A percentile compares a stretch with the other conserved stretches of the same genome.
Evolutionary conservation across 2,329 filamentous ascomycete species (phyloP).

Genomic region (Fusarium sp.): DNA sequence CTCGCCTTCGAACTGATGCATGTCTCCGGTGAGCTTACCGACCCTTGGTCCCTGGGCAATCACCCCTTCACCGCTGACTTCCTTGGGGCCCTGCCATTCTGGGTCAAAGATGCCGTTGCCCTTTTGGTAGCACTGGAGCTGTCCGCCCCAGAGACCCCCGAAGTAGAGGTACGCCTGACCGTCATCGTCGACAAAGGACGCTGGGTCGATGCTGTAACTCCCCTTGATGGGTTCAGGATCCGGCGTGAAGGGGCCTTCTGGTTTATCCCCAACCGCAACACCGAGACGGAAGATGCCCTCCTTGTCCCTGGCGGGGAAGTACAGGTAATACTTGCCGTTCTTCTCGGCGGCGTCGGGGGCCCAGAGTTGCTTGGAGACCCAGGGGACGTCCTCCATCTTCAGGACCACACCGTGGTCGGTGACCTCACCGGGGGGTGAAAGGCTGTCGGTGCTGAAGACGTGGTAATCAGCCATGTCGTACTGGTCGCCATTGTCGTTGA

Average conservation of each 20-base stretch:
- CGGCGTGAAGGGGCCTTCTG: conserved; percentile 77
- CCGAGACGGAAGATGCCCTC: conserved; percentile 79
- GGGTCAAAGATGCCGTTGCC: conserved; percentile 67
- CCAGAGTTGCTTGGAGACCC: conserved; percentile 85
- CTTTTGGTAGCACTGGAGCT: conserved; percentile 79
- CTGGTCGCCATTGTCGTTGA: conserved; percentile 88
- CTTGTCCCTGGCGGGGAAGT: conserved; percentile 80
- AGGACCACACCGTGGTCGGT: conserved; percentile 80
- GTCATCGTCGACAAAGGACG: conserved; percentile 74
- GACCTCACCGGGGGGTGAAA: conserved; percentile 68
- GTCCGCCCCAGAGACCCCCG: conserved; percentile 83
- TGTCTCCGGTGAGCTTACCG: conserved; percentile 71
- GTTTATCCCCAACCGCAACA: conserved; percentile 72
- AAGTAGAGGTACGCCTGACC: conserved; percentile 68
- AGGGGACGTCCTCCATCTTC: conserved; percentile 74
- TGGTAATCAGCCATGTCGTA: conserved; percentile 90
- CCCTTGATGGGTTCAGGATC: conserved; percentile 74
- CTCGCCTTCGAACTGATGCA: conserved; percentile 68
- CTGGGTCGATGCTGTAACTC: conserved; percentile 82
- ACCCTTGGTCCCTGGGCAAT: conserved; percentile 74
- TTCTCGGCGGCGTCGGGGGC: conserved; percentile 79
- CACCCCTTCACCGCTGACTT: conserved; percentile 67
- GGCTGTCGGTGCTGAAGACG: conserved; percentile 70
- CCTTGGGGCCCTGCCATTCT: conserved; percentile 66
- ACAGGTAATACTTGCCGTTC: conserved; percentile 78